These are phyloP conservation scores for Silybum marianum DNA, from an alignment of 129 eudicot genomes.

Conservation along the genomic window DNA sequence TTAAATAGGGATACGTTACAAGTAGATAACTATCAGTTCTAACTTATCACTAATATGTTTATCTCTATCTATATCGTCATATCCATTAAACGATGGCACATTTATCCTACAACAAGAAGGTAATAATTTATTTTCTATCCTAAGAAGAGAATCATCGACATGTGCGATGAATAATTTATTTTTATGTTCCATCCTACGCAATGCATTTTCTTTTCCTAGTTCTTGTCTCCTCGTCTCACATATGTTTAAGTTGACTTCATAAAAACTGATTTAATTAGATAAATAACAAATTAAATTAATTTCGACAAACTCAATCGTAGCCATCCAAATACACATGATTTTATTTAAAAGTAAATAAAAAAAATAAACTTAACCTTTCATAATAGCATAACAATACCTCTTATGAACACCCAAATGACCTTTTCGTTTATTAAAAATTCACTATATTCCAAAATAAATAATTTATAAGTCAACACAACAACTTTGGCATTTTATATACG, in stretches of 20 bases:
- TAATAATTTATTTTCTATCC: too few relatives aligned
- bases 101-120: too few relatives aligned
- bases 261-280: neutral
- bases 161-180: too few relatives aligned
- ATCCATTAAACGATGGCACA: too few relatives aligned
- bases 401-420: conserved; percentile 25
- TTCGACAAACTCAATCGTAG: neutral
- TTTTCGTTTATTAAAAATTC: conserved; percentile 6
- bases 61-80: too few relatives aligned
- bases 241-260: conserved; percentile 4
- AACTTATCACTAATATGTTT: too few relatives aligned
- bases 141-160: neutral
- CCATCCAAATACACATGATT: conserved; percentile 13
- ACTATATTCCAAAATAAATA: conserved; percentile 3
- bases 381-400: conserved; percentile 21
- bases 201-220: neutral
- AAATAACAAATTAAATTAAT: neutral
- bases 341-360: neutral
- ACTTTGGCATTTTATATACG: conserved; percentile 9
- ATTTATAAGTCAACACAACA: conserved; percentile 9
- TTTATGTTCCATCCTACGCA: too few relatives aligned
- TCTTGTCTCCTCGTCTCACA: neutral
- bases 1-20: too few relatives aligned
- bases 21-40: too few relatives aligned
- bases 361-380: conserved; percentile 4